Base-by-base conservation (phyloP, 176 grass and related monocot genomes). In the Pontederia paniculata region DNA sequence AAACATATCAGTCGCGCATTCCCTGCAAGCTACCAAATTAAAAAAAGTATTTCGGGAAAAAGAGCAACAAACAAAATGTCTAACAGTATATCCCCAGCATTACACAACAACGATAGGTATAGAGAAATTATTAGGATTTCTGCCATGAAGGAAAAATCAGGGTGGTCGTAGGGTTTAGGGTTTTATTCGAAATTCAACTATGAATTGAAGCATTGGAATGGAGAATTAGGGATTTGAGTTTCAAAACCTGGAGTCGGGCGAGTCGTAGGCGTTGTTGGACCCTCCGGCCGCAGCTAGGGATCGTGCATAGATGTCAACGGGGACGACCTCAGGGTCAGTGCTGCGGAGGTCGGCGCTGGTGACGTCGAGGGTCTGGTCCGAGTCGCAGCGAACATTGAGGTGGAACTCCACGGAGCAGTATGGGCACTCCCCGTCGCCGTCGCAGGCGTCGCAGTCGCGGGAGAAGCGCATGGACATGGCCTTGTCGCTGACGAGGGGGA, bases 381-480 rank as follows among this genome's bases (percentile, higher is more conserved):
- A 81, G 54, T 98, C 93, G 8, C 83, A 88, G 54, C 80, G 87
- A 23, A 75, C 80, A 2, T 74, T 50, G 57, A 98, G 80, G 53
- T 80, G 73, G 73, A 98, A 98, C 77, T 98, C 86, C 8, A 98
- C 93, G 23, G 86, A 90, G 77, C 86, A 98, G 80, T 69, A 84
- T 65, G 90, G 80, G 80, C 86, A 98, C 57, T 84, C 79, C 7
- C 86, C 86, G 43, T 97, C 91, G 1, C 91, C 91, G 44, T 98
- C 93, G 28, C 93, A 98, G 17, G 83, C 63, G 62, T 98, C 93
- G 47, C 93, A 98, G 62, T 98, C 93, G 16, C 93, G 80, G 45
- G 93, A 98, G 80, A 98, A 91, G 45, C 93, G 86, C 93, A 98
- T 98, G 20, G 46, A 42, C 86, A 98, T 98, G 48, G 93, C 93